A percentile compares a stretch with the other conserved stretches of the same genome.
Conservation (phyloP, 1,284 basidiomycete species). For the Testicularia cyperi region DNA sequence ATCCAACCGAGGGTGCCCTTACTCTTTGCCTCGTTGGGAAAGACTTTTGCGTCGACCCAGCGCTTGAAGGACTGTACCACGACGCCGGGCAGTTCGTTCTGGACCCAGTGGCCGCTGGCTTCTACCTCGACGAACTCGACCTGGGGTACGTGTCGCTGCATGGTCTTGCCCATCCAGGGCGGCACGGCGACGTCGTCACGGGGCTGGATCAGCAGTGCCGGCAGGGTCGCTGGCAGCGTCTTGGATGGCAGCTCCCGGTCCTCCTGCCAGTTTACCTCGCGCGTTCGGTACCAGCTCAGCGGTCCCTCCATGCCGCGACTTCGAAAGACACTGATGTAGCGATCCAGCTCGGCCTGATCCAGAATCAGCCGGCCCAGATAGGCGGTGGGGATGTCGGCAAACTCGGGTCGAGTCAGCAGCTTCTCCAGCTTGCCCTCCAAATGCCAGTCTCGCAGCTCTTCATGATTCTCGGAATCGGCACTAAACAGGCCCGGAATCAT, state of each 20-base stretch:
- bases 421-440: slow-evolving; percentile 38
- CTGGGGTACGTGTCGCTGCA: slow-evolving; percentile 37
- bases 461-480: slow-evolving; percentile 19
- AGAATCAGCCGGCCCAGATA: slow-evolving; percentile 18
- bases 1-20: slow-evolving; percentile 23
- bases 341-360: slow-evolving; percentile 22
- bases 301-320: slow-evolving; percentile 49
- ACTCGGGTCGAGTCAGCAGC: slow-evolving; percentile 35
- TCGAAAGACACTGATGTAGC: slow-evolving; percentile 26
- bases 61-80: slow-evolving; percentile 27
- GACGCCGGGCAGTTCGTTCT: slow-evolving; percentile 36
- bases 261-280: slow-evolving; percentile 44
- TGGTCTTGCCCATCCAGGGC: slow-evolving; percentile 22
- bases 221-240: slow-evolving; percentile 28
- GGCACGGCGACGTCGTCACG: slow-evolving; percentile 40
- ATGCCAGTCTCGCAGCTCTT: slow-evolving; percentile 36
- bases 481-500: slow-evolving; percentile 39
- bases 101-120: slow-evolving; percentile 33
- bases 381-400: slow-evolving; percentile 28
- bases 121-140: slow-evolving; percentile 24
- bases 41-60: slow-evolving; percentile 32
- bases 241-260: slow-evolving; percentile 22
- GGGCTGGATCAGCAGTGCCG: slow-evolving; percentile 32
- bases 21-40: slow-evolving; percentile 31
- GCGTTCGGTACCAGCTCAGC: slow-evolving; percentile 48